phyloP scores from a whole-genome alignment of 805 yeast species.

The Maudiozyma serrabonitensis region DNA sequence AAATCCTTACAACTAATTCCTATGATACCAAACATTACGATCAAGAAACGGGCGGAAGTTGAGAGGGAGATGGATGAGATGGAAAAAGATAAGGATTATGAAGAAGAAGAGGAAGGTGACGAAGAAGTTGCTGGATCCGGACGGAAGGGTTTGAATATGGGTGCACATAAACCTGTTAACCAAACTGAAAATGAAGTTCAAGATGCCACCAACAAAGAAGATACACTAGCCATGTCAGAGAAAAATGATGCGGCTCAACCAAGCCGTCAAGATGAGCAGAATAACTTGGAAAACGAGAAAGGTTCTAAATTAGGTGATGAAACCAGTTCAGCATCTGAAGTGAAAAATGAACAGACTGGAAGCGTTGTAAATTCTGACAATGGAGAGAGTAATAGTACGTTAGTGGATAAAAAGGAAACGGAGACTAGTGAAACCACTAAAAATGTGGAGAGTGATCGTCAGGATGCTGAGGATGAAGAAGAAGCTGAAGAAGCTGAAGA shows the following conservation, averaged over 20 bases:
- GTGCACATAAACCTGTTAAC: conserved; percentile 24
- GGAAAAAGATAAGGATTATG: conserved; percentile 31
- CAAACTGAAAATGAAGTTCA: conserved; percentile 10
- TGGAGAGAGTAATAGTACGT: conserved; percentile 2
- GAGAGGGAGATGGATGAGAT: conserved; percentile 51
- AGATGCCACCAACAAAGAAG: not conserved
- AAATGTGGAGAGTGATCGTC: conserved; percentile 1
- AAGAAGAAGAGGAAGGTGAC: conserved; percentile 24
- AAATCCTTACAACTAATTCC: conserved; percentile 69
- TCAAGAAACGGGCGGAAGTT: conserved; percentile 62
- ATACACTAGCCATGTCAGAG: not conserved
- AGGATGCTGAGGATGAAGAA: conserved; percentile 18
- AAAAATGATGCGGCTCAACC: not conserved
- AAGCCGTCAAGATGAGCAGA: conserved; percentile 12
- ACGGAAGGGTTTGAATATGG: conserved; percentile 29
- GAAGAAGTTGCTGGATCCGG: conserved; percentile 30
- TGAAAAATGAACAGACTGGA: conserved; percentile 10
- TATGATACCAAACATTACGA: conserved; percentile 77
- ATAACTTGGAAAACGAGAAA: conserved; percentile 20
- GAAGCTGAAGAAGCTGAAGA: conserved; percentile 17
- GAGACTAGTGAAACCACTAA: not conserved
- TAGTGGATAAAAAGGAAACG: not conserved
- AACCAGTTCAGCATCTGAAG: conserved; percentile 16
- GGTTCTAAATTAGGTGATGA: conserved; percentile 4
- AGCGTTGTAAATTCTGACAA: conserved; percentile 6